Evolutionary conservation across 805 yeast species (phyloP).

Genomic region (Jamesozyma gamospora): DNA sequence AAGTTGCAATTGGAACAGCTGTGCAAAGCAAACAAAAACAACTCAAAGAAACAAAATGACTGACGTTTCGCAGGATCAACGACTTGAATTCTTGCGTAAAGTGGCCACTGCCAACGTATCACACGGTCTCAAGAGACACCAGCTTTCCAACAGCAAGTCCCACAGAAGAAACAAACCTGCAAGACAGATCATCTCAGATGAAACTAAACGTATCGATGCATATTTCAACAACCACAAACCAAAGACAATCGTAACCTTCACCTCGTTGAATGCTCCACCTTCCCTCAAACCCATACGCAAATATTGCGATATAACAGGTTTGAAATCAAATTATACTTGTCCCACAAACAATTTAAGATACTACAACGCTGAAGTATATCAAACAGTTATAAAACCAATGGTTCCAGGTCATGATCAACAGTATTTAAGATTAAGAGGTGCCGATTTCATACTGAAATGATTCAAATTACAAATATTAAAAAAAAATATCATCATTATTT

Average conservation of each 20-base stretch:
- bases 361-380: constrained; percentile 75
- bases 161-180: constrained; percentile 61
- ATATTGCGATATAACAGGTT: constrained; percentile 90
- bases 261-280: constrained; percentile 76
- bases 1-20: no score
- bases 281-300: constrained; percentile 69
- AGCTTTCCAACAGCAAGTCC: constrained; percentile 41
- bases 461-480: no score
- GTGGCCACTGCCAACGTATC: no score
- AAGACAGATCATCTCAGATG: constrained; percentile 68
- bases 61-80: constrained; percentile 7
- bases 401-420: constrained; percentile 91
- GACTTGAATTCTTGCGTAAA: constrained; percentile 21
- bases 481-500: no score
- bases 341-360: constrained; percentile 70
- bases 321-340: constrained; percentile 64
- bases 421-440: constrained; percentile 76
- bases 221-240: constrained; percentile 5
- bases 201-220: constrained; percentile 50
- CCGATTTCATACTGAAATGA: constrained; percentile 69
- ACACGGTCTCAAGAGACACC: no score
- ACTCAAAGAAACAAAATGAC: not conserved
- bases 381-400: constrained; percentile 59
- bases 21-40: not conserved
- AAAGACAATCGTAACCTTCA: constrained; percentile 45